Evolutionary conservation across 2,329 filamentous ascomycete genomes (phyloP).

Genomic region (Neonectria coccinea): DNA sequence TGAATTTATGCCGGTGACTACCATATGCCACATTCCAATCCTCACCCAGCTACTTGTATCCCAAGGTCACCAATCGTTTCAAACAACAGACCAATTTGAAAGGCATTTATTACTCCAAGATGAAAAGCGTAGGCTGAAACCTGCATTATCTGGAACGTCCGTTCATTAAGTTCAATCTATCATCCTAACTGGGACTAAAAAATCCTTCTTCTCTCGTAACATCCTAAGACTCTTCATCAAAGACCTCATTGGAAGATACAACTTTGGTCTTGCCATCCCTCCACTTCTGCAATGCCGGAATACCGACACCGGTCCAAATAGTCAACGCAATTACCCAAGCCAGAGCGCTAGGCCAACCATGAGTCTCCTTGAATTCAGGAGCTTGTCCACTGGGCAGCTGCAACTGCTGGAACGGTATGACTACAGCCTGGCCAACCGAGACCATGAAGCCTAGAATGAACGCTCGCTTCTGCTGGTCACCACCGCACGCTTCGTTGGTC

Average conservation of each 20-base stretch:
- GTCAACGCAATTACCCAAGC: constrained; percentile 50
- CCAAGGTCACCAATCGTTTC: too few species aligned
- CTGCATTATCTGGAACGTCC: too few species aligned
- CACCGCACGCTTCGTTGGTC: constrained; percentile 55
- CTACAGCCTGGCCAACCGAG: constrained; percentile 51
- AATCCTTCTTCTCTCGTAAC: not conserved
- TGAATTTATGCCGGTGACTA: too few species aligned
- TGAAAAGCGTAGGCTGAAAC: too few species aligned
- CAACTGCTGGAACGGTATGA: constrained; percentile 55
- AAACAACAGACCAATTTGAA: too few species aligned
- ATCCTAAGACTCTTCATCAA: constrained; percentile 7
- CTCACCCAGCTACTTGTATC: too few species aligned
- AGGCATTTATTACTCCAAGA: too few species aligned
- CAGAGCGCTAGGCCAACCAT: constrained; percentile 52
- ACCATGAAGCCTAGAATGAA: constrained; percentile 56
- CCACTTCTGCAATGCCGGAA: constrained; percentile 44
- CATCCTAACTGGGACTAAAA: too few species aligned
- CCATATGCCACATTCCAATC: too few species aligned
- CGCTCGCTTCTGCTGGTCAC: constrained; percentile 57
- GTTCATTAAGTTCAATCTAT: too few species aligned
- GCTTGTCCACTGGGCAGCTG: constrained; percentile 53
- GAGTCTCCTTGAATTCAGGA: constrained; percentile 50
- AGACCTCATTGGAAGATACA: not conserved
- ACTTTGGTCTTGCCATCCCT: constrained; percentile 28
- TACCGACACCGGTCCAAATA: constrained; percentile 49